phyloP scores from a whole-genome alignment of 257 asterid genomes.

The Primulina huaijiensis region DNA sequence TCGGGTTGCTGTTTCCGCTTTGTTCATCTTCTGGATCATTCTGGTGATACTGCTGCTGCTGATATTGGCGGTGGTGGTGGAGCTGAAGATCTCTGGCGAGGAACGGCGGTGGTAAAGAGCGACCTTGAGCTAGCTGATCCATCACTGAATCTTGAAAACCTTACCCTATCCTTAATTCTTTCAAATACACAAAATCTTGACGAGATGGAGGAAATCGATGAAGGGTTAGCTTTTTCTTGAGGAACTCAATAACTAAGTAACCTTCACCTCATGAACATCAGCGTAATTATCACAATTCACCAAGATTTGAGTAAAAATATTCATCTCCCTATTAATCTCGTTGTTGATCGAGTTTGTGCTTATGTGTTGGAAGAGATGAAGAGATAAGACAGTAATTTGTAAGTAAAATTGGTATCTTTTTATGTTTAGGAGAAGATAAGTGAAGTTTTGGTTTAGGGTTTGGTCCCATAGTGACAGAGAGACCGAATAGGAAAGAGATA shows the following conservation, averaged over 20 bases:
- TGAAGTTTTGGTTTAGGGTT: conserved; percentile 50
- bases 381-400: conserved; percentile 22
- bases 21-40: conserved; percentile 51
- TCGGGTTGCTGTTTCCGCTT: conserved; percentile 39
- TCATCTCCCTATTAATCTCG: too few relatives aligned
- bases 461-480: conserved; percentile 37
- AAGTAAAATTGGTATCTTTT: conserved; percentile 28
- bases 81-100: conserved; percentile 69
- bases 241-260: background rate
- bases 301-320: background rate
- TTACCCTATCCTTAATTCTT: background rate
- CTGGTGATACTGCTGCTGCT: conserved; percentile 37
- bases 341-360: background rate
- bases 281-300: background rate
- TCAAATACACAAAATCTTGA: conserved; percentile 4
- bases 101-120: conserved; percentile 82
- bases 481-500: conserved; percentile 3
- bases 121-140: conserved; percentile 88
- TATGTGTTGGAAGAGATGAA: conserved; percentile 16
- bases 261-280: conserved; percentile 3
- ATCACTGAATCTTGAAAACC: conserved; percentile 19
- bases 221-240: conserved; percentile 12
- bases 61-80: conserved; percentile 55
- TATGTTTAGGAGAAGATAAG: conserved; percentile 31
- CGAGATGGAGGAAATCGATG: conserved; percentile 1